Evolutionary conservation across 2,329 filamentous ascomycete genomes (phyloP).

Genomic region (Calonectria henricotiae): DNA sequence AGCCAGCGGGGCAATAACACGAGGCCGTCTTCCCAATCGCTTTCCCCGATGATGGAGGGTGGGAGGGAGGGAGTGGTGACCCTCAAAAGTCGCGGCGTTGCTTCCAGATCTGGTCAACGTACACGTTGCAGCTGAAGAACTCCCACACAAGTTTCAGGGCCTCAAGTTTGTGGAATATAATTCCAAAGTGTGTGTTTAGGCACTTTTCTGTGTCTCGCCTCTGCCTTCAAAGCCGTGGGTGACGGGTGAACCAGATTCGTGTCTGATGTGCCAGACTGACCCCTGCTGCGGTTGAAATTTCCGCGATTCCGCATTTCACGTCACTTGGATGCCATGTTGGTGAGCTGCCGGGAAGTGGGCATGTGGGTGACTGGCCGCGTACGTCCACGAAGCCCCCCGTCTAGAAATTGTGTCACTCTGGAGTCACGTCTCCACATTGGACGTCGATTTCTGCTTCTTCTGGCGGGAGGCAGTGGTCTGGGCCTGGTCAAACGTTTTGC

Average conservation of each 20-base stretch:
- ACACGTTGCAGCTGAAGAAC: neutral
- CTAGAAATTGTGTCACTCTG: neutral
- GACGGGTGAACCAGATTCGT: neutral
- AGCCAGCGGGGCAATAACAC: neutral
- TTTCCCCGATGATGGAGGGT: no score
- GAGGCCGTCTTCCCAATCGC: neutral
- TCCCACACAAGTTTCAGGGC: no score
- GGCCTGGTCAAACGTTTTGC: neutral
- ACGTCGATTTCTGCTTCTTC: constrained; percentile 1
- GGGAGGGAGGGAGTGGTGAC: neutral
- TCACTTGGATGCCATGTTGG: neutral
- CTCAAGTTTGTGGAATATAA: no score
- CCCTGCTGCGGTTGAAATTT: neutral
- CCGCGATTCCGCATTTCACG: neutral
- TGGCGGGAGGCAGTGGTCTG: neutral
- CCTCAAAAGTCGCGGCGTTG: neutral
- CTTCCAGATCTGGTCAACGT: neutral
- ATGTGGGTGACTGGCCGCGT: neutral
- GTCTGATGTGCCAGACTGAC: neutral
- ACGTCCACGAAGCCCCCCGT: neutral
- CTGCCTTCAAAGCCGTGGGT: neutral
- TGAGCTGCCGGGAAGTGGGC: neutral
- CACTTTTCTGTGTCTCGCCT: no score
- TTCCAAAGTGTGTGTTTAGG: neutral
- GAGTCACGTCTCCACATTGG: neutral